Conservation (phyloP, 345 rosid species). For the Pistacia atlantica region DNA sequence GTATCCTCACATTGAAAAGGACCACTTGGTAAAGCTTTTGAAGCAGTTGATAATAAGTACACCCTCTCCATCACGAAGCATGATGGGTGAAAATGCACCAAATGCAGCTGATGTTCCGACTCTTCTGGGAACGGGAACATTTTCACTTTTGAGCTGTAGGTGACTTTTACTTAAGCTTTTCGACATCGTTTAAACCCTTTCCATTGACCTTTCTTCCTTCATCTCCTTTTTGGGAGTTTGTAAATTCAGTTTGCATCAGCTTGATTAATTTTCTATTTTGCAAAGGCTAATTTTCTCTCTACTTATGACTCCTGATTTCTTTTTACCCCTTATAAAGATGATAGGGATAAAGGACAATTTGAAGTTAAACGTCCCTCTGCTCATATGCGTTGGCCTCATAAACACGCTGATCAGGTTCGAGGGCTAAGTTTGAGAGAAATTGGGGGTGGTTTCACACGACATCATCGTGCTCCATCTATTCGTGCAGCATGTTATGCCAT, state of each 20-base stretch:
- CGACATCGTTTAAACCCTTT: background rate
- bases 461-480: conserved; percentile 93
- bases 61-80: conserved; percentile 51
- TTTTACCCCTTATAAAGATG: conserved; percentile 33
- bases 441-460: conserved; percentile 97
- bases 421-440: conserved; percentile 91
- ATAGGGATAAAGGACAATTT: conserved; percentile 40
- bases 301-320: conserved; percentile 15
- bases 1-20: conserved; percentile 82
- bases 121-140: conserved; percentile 79
- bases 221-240: background rate
- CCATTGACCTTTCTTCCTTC: background rate
- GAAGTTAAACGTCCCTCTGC: conserved; percentile 52
- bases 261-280: conserved; percentile 4
- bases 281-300: background rate
- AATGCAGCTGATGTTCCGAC: conserved; percentile 93
- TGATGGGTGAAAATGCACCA: conserved; percentile 51
- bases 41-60: conserved; percentile 72
- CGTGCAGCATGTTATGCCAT: conserved; percentile 94
- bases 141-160: conserved; percentile 89
- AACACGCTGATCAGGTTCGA: conserved; percentile 84
- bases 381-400: conserved; percentile 97
- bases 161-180: conserved; percentile 34
- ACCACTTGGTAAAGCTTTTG: conserved; percentile 94
- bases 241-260: background rate